Base-by-base conservation (phyloP, 2,329 filamentous ascomycete species). In the Penicillium decumbens region DNA sequence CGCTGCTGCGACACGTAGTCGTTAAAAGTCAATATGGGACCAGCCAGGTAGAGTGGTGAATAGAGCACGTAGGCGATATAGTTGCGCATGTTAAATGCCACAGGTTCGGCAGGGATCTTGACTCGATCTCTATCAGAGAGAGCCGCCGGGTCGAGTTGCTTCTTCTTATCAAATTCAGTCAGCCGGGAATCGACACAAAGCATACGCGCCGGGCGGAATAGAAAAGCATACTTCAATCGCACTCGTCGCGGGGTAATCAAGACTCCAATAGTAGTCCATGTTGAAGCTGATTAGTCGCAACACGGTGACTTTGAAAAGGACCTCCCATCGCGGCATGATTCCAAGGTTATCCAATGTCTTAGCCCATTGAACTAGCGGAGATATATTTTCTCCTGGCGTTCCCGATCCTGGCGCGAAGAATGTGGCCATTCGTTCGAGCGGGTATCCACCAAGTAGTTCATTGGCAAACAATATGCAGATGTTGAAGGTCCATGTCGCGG, bases 221-320 rank as follows among this genome's bases (percentile, higher is more conserved):
- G 8, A 45, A 33, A 5, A 3, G 72, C 81, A 67, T 81, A 97
- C 93, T 85, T 97, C 92, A 37, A 95, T 70, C 7, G 86, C 79
- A 62, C 82, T 91, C 25, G 80, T 73, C 23, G 76, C 75, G 33
- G 79, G 74, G 50, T 81, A 78, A 56, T 87, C 83, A 2, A 87
- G 70, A 61, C 88, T 93, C 92, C 93, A 98, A 68, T 95, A 92
- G 68, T 95, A 91, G 71, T 98, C 93, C 65, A 98, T 72, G 68
- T 97, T 97, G 79, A 95, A 98, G 68, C 92, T 96, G 62, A 98
- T 90, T 41, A 97, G 77, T 4, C 93, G 85, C 48, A 98, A 75
- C 24, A 97, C 85, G 3, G 92, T 96, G 54, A 98, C 83, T 65
- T 98, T 98, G 78, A 98, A 98, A 4, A 96, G 79, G n/a, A 98